Evolutionary conservation across 2,329 filamentous ascomycete species (phyloP).

Genomic region (Raffaelea ambrosiae): DNA sequence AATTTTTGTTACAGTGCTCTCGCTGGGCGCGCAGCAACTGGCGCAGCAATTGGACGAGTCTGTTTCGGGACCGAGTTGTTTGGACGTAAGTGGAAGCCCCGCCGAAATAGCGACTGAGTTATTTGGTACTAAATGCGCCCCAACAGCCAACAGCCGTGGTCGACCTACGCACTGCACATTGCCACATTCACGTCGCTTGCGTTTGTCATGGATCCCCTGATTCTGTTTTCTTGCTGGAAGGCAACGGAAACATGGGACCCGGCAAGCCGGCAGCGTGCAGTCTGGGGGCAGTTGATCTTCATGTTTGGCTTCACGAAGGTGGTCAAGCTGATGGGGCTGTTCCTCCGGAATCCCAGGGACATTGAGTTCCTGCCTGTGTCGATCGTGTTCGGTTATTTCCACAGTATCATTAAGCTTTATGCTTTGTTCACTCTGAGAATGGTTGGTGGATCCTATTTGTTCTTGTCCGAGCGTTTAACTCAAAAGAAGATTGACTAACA

Average conservation of each 20-base stretch:
- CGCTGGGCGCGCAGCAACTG: slow-evolving; percentile 97
- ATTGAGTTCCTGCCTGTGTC: slow-evolving; percentile 75
- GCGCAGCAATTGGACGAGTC: slow-evolving; percentile 90
- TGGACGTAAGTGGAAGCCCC: slow-evolving; percentile 61
- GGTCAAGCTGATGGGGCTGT: slow-evolving; percentile 82
- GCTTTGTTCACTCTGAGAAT: slow-evolving; percentile 74
- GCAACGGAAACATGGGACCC: slow-evolving; percentile 55
- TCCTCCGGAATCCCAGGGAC: slow-evolving; percentile 75
- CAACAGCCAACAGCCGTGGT: slow-evolving; percentile 79
- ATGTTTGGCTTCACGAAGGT: slow-evolving; percentile 80
- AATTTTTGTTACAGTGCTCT: slow-evolving; percentile 88
- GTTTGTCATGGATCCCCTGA: slow-evolving; percentile 65
- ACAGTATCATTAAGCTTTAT: slow-evolving; percentile 86
- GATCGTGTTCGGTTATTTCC: slow-evolving; percentile 84
- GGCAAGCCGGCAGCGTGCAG: slow-evolving; percentile 42
- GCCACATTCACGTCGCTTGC: slow-evolving; percentile 89
- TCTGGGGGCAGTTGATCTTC: slow-evolving; percentile 59
- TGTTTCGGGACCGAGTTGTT: slow-evolving; percentile 75
- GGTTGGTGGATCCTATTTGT: slow-evolving; percentile 44
- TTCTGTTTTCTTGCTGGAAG: slow-evolving; percentile 61
- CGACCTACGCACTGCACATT: slow-evolving; percentile 83
- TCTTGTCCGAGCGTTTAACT: background rate
- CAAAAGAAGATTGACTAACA: slow-evolving; percentile 1
- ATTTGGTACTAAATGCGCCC: slow-evolving; percentile 69
- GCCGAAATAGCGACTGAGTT: slow-evolving; percentile 55